Evolutionary conservation across 1,284 basidiomycete genomes (phyloP).

Genomic region (Malassezia obtusa): DNA sequence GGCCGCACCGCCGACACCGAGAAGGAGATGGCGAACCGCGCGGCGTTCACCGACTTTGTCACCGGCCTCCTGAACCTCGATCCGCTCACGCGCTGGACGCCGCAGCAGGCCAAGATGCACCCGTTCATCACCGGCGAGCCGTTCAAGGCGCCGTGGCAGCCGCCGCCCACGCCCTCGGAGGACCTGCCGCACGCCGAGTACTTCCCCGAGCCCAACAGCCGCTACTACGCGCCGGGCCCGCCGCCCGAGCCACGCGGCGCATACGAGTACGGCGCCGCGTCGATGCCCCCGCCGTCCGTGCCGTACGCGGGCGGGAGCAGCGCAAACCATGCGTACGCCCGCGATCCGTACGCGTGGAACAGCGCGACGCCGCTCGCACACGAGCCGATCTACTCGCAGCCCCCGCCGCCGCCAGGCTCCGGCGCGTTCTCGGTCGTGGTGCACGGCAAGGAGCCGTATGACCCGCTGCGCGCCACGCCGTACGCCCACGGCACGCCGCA

Average conservation of each 20-base stretch:
- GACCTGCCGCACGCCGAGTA: slow-evolving; percentile 13
- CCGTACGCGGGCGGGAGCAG: not conserved
- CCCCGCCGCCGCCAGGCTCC: not conserved
- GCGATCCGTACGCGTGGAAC: not conserved
- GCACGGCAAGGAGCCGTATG: slow-evolving; percentile 9
- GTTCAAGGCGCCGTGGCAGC: slow-evolving; percentile 53
- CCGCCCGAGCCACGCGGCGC: not conserved
- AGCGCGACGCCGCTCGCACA: not conserved
- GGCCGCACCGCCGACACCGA: slow-evolving; percentile 78
- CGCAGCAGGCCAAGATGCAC: slow-evolving; percentile 87
- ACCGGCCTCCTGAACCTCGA: slow-evolving; percentile 87
- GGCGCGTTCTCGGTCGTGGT: slow-evolving; percentile 11
- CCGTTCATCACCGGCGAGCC: slow-evolving; percentile 98
- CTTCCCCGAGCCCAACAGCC: slow-evolving; percentile 18
- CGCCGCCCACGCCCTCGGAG: slow-evolving; percentile 21
- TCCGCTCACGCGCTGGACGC: slow-evolving; percentile 89
- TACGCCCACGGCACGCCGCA: not conserved
- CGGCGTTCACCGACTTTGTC: slow-evolving; percentile 95
- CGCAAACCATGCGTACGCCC: not conserved
- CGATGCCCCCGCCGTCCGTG: not conserved
- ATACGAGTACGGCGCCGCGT: not conserved
- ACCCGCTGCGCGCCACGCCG: not conserved
- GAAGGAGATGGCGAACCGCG: slow-evolving; percentile 86
- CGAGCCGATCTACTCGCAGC: not conserved
- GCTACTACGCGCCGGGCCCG: slow-evolving; percentile 16